Evolutionary conservation across 2,329 filamentous ascomycete species (phyloP), one percentile per base, ranked within the genome.

Genomic region (Dothiorella sarmentorum): DNA sequence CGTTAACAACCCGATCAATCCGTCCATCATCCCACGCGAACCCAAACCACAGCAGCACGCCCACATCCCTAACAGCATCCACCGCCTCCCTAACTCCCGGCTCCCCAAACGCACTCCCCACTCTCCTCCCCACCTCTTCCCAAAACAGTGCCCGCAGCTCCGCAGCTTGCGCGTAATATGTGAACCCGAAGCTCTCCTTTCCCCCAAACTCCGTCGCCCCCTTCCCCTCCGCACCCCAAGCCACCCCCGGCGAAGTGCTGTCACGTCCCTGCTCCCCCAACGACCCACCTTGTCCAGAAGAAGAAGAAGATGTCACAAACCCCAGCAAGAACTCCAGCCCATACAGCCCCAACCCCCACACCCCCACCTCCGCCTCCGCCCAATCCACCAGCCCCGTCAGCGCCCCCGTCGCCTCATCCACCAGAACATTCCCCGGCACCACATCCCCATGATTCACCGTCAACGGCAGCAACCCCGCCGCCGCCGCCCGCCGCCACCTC

Each of bases 281-380:
- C n/a, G n/a, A n/a, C 4, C 15, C 11, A 5, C 37, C 1, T 10
- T 7, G 6, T 17, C 3, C n/a, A 1, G 43, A 31, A 1, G 7
- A 2, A 7, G n/a, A 22, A n/a, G 13, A 7, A 5, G n/a, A 22
- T 5, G 7, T 67, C n/a, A 78, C 65, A 58, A 75, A 72, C 0
- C 84, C 83, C 0, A 88, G 71, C 1, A 87, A 65, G 67, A 84
- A 78, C 65, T 87, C 84, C 0, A 87, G 68, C 0, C 84, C 84
- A 63, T 86, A 87, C 42, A 86, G 68, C 31, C 24, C 24, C 79
- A 80, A 3, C 81, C 74, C 0, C 85, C 85, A 63, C 85, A 84
- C 0, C 84, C 84, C 7, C 86, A 67, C 78, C 65, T 87, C 84
- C 0, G 80, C 83, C 65, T 88, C 85, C 0, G 82, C 82, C 85